Evolutionary conservation across 306 rosid genomes (phyloP).

Genomic region (Sphenostylis stenocarpa): DNA sequence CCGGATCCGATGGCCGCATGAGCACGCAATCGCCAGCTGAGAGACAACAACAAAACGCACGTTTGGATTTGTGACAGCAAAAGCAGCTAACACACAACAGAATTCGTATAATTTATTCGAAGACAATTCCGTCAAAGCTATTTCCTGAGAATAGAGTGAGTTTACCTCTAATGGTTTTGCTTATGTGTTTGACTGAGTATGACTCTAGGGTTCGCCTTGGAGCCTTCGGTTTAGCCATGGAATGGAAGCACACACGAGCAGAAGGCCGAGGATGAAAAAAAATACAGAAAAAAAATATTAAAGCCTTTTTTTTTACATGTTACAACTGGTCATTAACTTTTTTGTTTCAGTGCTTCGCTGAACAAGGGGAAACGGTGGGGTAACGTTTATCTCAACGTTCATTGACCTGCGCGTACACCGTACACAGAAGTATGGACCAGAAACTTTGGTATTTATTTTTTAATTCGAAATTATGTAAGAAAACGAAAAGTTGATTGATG

Average conservation of each 20-base stretch:
- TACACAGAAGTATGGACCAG: background rate
- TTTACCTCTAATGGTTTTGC: constrained; percentile 68
- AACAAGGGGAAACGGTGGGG: background rate
- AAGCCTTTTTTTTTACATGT: background rate
- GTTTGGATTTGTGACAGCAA: background rate
- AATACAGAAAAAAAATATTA: background rate
- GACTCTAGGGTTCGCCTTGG: constrained; percentile 93
- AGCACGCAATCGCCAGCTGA: constrained; percentile 93
- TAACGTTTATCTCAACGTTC: background rate
- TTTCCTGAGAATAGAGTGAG: background rate
- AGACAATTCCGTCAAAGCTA: background rate
- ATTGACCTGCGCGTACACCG: background rate
- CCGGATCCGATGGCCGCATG: constrained; percentile 80
- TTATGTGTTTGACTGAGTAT: constrained; percentile 87
- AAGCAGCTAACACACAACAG: background rate
- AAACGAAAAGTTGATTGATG: too few relatives aligned
- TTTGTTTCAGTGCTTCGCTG: constrained; percentile 22
- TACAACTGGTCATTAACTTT: background rate
- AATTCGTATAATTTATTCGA: background rate
- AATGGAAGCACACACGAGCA: background rate
- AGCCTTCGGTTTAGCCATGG: constrained; percentile 89
- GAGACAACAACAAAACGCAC: background rate
- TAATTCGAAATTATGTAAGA: too few relatives aligned
- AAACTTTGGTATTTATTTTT: background rate
- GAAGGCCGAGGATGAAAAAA: constrained; percentile 31